Base-by-base conservation (phyloP, 2,329 filamentous ascomycete species). In the Myrmaecium sp. region DNA sequence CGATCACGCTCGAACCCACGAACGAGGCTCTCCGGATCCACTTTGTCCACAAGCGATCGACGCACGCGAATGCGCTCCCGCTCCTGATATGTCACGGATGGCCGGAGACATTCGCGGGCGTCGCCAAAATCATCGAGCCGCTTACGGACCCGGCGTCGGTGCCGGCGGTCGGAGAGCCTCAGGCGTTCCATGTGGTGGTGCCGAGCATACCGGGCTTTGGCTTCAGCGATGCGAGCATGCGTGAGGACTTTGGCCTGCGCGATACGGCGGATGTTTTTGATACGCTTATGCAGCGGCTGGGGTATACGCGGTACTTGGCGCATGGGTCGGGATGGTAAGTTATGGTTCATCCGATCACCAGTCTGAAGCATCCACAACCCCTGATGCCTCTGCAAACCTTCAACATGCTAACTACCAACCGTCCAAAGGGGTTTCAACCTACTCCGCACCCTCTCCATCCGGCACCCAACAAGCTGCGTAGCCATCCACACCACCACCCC, bases 131-230 rank as follows among this genome's bases (percentile, higher is more conserved):
- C 30, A 53, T 74, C 27, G 51, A 60, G 16, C 52, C 55, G 4
- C 53, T 77, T 22, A 64, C 62, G 3, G 53, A 68, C 13, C 68
- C 69, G 2, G 49, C 62, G 6, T 59, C 46, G 44, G 49, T 36
- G 38, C 45, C 28, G 22, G 41, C 36, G 3, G 30, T 31, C 1
- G 38, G 38, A n/a, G 31, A 32, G 9, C 36, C 36, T 6, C 38
- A 42, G 32, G 58, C 69, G 1, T 79, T 78, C 38, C 68, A 78
- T 39, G 42, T 78, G n/a, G 61, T 79, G 12, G 65, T 68, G 12
- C 73, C 74, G 1, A 69, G 67, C 22, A 58, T 78, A 12, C 72
- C 74, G 0, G 73, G 72, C 0, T 54, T 74, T 23, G 73, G 70
- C 10, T 79, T 78, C 40, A 75, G 71, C 43, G 71, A 77, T 43